A percentile compares a stretch with the other conserved stretches of the same genome.
Evolutionary conservation across 441 rosid species (phyloP).

Genomic region (Eruca vesicaria): DNA sequence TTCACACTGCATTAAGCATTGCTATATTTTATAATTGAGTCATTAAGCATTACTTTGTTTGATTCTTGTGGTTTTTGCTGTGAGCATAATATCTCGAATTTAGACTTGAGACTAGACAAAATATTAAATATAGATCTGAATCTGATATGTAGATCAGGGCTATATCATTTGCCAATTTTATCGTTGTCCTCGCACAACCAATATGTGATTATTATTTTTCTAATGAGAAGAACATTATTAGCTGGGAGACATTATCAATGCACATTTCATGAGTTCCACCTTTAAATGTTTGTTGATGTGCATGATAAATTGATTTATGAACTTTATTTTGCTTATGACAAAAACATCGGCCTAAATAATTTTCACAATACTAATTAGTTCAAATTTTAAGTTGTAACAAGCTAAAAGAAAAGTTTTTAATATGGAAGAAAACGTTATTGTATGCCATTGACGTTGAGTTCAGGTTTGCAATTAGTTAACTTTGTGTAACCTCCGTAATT

Average conservation of each 20-base stretch:
- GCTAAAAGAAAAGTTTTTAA: conserved; percentile 5
- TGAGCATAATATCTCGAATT: background rate
- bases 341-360: background rate
- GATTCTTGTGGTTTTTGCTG: background rate
- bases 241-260: conserved; percentile 6
- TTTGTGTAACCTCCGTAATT: conserved; percentile 28
- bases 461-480: conserved; percentile 23
- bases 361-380: background rate
- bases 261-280: background rate
- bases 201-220: background rate
- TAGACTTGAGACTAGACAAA: background rate
- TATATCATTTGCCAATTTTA: background rate
- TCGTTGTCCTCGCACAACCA: background rate
- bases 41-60: background rate
- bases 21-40: background rate
- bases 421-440: conserved; percentile 16
- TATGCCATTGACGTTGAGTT: conserved; percentile 23
- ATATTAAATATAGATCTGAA: background rate
- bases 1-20: background rate
- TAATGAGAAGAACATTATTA: background rate
- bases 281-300: background rate
- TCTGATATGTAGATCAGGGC: background rate
- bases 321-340: conserved; percentile 2
- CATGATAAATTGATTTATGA: background rate
- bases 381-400: conserved; percentile 8